These are phyloP conservation scores for Ustilago sp. DNA, from an alignment of 1,284 basidiomycete species.

Conservation along the genomic window DNA sequence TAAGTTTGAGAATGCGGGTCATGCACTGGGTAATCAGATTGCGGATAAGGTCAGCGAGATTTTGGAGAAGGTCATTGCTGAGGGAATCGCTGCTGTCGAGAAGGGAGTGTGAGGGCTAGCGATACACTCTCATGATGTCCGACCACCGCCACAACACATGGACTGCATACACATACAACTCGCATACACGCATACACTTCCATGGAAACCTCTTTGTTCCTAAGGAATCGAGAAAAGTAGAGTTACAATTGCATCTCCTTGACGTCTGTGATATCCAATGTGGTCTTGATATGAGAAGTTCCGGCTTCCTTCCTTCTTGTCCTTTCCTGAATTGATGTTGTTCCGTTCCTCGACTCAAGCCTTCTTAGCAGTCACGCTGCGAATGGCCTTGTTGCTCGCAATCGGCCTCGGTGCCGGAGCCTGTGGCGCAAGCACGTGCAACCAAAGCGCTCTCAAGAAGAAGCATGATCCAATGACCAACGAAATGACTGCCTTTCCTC, in stretches of 20 bases:
- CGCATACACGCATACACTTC: slow-evolving; percentile 1
- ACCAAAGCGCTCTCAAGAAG: slow-evolving; percentile 40
- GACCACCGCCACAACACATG: not conserved
- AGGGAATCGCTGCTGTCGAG: slow-evolving; percentile 22
- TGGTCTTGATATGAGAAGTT: not conserved
- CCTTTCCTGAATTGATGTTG: not conserved
- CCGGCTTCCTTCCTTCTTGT: not conserved
- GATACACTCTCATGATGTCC: not conserved
- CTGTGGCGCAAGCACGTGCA: slow-evolving; percentile 35
- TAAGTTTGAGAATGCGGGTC: slow-evolving; percentile 77
- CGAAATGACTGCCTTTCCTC: slow-evolving; percentile 50
- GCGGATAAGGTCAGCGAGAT: slow-evolving; percentile 48
- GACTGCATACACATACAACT: slow-evolving; percentile 1
- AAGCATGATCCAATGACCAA: slow-evolving; percentile 57
- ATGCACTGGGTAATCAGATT: slow-evolving; percentile 76
- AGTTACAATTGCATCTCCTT: slow-evolving; percentile 3
- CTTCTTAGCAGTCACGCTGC: slow-evolving; percentile 24
- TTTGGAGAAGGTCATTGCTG: slow-evolving; percentile 29
- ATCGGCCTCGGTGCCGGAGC: slow-evolving; percentile 17
- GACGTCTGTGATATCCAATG: not conserved
- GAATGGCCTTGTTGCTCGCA: slow-evolving; percentile 24
- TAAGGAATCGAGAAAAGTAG: not conserved
- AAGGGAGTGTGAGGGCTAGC: not conserved
- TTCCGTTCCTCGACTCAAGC: not conserved
- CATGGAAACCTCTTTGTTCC: not conserved